Percentiles rank a stretch among this genome's conserved stretches.
phyloP scores from a whole-genome alignment of 495 filamentous ascomycete genomes.

The Chlorociboria aeruginascens region DNA sequence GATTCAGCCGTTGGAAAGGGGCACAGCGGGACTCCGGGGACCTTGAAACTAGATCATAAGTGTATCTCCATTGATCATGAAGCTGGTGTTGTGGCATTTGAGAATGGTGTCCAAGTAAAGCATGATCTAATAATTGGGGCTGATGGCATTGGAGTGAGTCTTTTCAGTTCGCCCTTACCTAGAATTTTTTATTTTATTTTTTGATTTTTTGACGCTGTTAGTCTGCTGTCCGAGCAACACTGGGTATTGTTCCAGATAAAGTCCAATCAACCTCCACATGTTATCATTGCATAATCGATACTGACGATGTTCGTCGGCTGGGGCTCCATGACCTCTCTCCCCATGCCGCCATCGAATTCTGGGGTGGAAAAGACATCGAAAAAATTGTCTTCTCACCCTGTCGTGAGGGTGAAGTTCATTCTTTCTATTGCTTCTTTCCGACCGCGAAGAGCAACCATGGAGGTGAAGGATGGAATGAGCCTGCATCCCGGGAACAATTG shows the following conservation, averaged over 20 bases:
- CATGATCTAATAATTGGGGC: conserved; percentile 46
- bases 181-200: not conserved
- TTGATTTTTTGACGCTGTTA: too few species aligned
- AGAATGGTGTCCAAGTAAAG: conserved; percentile 37
- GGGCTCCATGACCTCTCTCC: conserved; percentile 10
- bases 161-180: not conserved
- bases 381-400: conserved; percentile 21
- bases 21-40: conserved; percentile 31
- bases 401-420: conserved; percentile 15
- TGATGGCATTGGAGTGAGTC: conserved; percentile 29
- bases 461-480: conserved; percentile 14
- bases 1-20: conserved; percentile 31
- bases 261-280: conserved; percentile 34
- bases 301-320: conserved; percentile 14
- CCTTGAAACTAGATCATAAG: conserved; percentile 31
- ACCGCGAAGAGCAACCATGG: conserved; percentile 8
- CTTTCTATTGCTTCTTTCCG: conserved; percentile 25
- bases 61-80: conserved; percentile 44
- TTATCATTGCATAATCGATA: conserved; percentile 32
- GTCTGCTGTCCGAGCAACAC: conserved; percentile 6
- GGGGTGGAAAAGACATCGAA: conserved; percentile 20
- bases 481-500: conserved; percentile 8
- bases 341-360: conserved; percentile 20
- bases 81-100: conserved; percentile 35
- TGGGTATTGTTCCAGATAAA: conserved; percentile 34